Evolutionary conservation across 2,329 filamentous ascomycete genomes (phyloP), one percentile per base, ranked within the genome.

Genomic region (Talaromyces sp.): DNA sequence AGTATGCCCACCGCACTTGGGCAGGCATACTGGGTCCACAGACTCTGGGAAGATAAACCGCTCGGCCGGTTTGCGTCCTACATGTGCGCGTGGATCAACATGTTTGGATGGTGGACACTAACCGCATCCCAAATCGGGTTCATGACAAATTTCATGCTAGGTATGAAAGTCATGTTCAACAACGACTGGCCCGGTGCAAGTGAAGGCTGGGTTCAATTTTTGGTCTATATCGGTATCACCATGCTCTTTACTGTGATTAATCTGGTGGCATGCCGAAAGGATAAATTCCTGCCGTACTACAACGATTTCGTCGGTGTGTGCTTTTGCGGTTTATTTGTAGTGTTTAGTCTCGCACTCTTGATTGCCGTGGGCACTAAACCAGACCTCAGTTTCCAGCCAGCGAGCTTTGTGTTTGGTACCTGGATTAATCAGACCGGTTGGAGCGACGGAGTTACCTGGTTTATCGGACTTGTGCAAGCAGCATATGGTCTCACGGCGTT

Each of bases 1-100:
- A 82, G 80, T 67, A 87, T 87, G 85, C 86, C 86, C 3, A 87
- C 85, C 0, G 85, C 85, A 0, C 75, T 87, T 2, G 86, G 86
- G 0, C 86, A 88, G 73, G 85, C 85, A 0, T 87, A 85, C 72
- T 88, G 85, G 84, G 79, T 84, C 1, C 78, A 80, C 66, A 76
- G 79, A 10, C 73, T 84, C 60, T 74, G 80, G 78, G 43, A 59
- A 43, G 57, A 73, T 65, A 69, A 70, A 15, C 73, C 72, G 0
- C 52, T 69, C 0, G 85, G 84, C 1, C 79, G 85, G 1, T 84
- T 86, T 66, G 70, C 74, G 3, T 85, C 83, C 1, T 87, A 87
- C 69, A 79, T 87, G 74, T 85, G 84, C 68, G 85, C 85, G 2
- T 87, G 84, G 84, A 85, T 86, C 70, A 87, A 87, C 72, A 85